Base-by-base conservation (phyloP, 1,284 basidiomycete genomes). In the Erythrobasidium hasegawianum region DNA sequence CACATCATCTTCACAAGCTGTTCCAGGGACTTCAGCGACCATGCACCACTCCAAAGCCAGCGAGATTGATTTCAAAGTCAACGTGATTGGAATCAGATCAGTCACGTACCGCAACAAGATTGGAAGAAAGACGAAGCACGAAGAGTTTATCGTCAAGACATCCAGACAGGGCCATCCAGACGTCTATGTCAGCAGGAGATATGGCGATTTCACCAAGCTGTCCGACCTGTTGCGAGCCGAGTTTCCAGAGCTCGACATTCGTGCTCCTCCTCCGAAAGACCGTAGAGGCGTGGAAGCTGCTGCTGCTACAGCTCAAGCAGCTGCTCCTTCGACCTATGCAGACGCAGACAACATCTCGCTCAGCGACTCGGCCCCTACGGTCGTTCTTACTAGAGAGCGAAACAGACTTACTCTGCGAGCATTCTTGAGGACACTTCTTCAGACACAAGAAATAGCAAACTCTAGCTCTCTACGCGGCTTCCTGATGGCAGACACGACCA, bases 61-160 rank as follows among this genome's bases (percentile, higher is more conserved):
- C 45, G 68, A 80, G 69, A 82, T 84, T 57, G 79, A 81, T 0
- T 95, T 97, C 71, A 87, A 92, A 66, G 86, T 97, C 69, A 96
- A 97, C 76, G 83, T 97, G 54, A 83, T 96, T 39, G 86, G 88
- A 54, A 88, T 97, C 4, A 83, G 90, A 66, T 84, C 85, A 0
- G 85, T 93, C 2, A 78, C 84, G 2, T 87, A 90, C 76, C 91
- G 86, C 78, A 88, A 89, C 10, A 83, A 89, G 39, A 83, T 97
- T 68, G 62, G 62, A 11, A 81, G 93, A 67, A 90, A 85, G 75
- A 84, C 86, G 71, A 83, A 81, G 18, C 93, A 96, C 76, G 92
- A 96, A 88, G 95, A 97, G 81, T 98, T 98, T 76, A 86, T 98
- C 73, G 86, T 98, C 40, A 85, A 90, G 29, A 98, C 95, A 0